Conservation (phyloP, 202 grass and related monocot genomes). For the Dendrocalamus latiflorus region DNA sequence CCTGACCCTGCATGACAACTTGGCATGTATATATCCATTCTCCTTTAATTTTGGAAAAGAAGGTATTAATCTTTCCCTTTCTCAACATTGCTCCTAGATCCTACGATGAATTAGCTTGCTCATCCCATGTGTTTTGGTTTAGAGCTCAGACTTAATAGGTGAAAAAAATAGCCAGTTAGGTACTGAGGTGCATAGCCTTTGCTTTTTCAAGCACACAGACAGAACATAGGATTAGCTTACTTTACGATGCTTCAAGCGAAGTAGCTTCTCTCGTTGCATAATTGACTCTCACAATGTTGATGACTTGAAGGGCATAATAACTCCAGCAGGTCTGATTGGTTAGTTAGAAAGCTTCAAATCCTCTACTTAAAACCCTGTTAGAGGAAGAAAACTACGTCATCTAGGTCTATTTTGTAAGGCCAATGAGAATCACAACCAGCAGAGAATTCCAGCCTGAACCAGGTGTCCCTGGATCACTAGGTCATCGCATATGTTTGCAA, state of each 20-base stretch:
- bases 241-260: constrained; percentile 40
- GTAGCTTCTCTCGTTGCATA: constrained; percentile 35
- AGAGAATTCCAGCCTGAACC: constrained; percentile 20
- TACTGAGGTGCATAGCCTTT: too few relatives aligned
- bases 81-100: too few relatives aligned
- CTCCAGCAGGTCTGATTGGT: constrained; percentile 25
- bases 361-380: constrained; percentile 15
- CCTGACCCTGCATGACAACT: too few relatives aligned
- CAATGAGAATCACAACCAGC: constrained; percentile 25
- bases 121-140: too few relatives aligned
- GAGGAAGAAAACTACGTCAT: constrained; percentile 15
- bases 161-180: too few relatives aligned
- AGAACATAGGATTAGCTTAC: constrained; percentile 9
- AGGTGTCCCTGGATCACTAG: constrained; percentile 4
- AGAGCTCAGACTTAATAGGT: too few relatives aligned
- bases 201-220: too few relatives aligned
- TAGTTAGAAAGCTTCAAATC: constrained; percentile 25
- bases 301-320: constrained; percentile 15
- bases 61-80: too few relatives aligned
- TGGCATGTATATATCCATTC: too few relatives aligned
- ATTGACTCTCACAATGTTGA: constrained; percentile 33
- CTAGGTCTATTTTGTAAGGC: constrained; percentile 25
- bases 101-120: too few relatives aligned
- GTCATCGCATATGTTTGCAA: constrained; percentile 28
- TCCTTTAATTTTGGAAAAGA: too few relatives aligned